phyloP scores from a whole-genome alignment of 176 grass and related monocot species.

The Avena eriantha region DNA sequence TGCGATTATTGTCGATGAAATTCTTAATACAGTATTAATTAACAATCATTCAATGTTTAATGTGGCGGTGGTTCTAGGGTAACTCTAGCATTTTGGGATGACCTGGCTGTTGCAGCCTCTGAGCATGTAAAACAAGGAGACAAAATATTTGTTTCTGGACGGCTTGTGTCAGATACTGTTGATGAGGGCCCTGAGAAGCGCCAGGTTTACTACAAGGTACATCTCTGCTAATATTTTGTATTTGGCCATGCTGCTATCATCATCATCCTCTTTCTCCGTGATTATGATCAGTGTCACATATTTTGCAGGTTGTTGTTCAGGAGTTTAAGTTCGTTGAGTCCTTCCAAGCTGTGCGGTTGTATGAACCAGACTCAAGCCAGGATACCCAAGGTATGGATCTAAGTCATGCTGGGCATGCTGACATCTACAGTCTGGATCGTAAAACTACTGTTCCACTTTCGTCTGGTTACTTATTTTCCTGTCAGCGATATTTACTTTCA shows the following conservation, averaged over 20 bases:
- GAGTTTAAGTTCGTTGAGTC: conserved; percentile 80
- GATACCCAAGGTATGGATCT: conserved; percentile 62
- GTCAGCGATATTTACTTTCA: background rate
- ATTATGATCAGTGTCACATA: conserved; percentile 15
- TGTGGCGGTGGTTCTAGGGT: conserved; percentile 50
- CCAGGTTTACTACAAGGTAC: conserved; percentile 86
- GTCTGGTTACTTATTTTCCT: conserved; percentile 4
- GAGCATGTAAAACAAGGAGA: conserved; percentile 81
- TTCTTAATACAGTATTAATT: conserved; percentile 22
- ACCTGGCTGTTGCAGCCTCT: conserved; percentile 71
- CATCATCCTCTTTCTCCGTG: conserved; percentile 14
- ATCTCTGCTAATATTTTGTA: conserved; percentile 19
- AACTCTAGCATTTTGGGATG: conserved; percentile 88
- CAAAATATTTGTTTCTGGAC: conserved; percentile 81
- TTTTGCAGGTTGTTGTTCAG: conserved; percentile 79
- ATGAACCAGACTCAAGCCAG: conserved; percentile 55
- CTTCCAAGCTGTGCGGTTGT: conserved; percentile 63
- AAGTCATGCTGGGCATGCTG: background rate
- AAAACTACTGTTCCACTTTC: conserved; percentile 17
- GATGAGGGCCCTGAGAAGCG: conserved; percentile 66
- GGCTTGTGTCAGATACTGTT: conserved; percentile 78
- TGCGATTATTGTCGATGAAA: background rate
- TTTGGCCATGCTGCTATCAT: conserved; percentile 9
- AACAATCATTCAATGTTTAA: background rate
- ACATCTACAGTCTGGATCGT: background rate